These are phyloP conservation scores for Gaeumannomyces tritici DNA, from an alignment of 2,329 filamentous ascomycete species.

Conservation along the genomic window DNA sequence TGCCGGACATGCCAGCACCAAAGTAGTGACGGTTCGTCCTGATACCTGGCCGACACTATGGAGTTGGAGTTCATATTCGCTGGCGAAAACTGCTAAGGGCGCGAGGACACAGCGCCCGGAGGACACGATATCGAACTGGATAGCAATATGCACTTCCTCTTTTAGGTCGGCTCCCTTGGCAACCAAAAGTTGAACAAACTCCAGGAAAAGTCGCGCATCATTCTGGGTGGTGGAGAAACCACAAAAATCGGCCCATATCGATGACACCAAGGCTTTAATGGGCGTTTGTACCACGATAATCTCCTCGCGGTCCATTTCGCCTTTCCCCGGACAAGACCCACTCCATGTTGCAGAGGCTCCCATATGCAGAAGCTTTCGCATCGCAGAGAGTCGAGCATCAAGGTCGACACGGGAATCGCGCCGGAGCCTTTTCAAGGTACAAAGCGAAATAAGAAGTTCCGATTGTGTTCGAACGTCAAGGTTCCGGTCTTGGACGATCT, in stretches of 20 bases:
- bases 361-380: not conserved
- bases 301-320: not conserved
- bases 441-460: not conserved
- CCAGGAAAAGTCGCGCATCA: not conserved
- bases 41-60: too few species aligned
- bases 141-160: not conserved
- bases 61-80: too few species aligned
- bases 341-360: not conserved
- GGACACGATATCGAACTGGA: not conserved
- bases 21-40: too few species aligned
- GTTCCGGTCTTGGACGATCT: not conserved
- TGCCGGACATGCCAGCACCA: not conserved
- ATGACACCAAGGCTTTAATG: not conserved
- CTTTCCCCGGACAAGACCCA: fast-evolving
- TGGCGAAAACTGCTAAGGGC: too few species aligned
- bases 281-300: not conserved
- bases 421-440: not conserved
- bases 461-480: not conserved
- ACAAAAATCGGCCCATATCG: not conserved
- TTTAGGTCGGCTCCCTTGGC: not conserved
- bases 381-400: not conserved
- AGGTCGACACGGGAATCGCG: too few species aligned
- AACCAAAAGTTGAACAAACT: not conserved
- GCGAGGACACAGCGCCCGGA: too few species aligned
- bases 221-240: not conserved